Evolutionary conservation across 805 yeast genomes (phyloP).

Genomic region (Candida hungchunana): DNA sequence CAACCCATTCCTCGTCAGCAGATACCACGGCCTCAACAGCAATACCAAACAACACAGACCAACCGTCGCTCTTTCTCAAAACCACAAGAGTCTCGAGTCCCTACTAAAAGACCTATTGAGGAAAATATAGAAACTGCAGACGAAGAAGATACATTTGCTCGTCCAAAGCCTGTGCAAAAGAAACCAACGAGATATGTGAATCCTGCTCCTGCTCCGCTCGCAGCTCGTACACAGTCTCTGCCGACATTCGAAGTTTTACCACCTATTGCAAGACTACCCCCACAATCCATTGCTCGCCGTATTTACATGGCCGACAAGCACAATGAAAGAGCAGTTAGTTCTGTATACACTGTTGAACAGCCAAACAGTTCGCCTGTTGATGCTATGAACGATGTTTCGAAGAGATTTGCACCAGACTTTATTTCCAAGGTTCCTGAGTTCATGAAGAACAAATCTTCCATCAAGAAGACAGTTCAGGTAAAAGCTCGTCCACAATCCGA

Average conservation of each 20-base stretch:
- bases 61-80: slow-evolving; percentile 9
- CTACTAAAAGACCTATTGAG: slow-evolving; percentile 13
- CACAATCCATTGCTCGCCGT: slow-evolving; percentile 26
- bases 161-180: slow-evolving; percentile 15
- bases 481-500: too few relatives aligned
- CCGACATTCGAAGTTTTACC: slow-evolving; percentile 29
- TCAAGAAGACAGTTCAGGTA: too few relatives aligned
- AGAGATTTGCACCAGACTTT: slow-evolving; percentile 27
- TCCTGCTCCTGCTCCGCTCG: slow-evolving; percentile 43
- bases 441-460: slow-evolving; percentile 1
- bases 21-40: not conserved
- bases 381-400: slow-evolving; percentile 16
- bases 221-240: slow-evolving; percentile 40
- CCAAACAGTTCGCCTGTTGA: slow-evolving; percentile 10
- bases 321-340: slow-evolving; percentile 10
- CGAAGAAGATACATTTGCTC: slow-evolving; percentile 17
- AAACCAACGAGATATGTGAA: slow-evolving; percentile 32
- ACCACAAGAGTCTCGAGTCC: too few relatives aligned
- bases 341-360: not conserved
- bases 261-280: slow-evolving; percentile 23
- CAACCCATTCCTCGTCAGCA: too few relatives aligned
- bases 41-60: slow-evolving; percentile 6
- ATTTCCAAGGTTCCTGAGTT: slow-evolving; percentile 15
- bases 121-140: slow-evolving; percentile 21
- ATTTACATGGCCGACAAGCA: slow-evolving; percentile 26